A percentile compares a stretch with the other conserved stretches of the same genome.
phyloP scores from a whole-genome alignment of 2,329 filamentous ascomycete genomes.

The Pseudogymnoascus sp. region DNA sequence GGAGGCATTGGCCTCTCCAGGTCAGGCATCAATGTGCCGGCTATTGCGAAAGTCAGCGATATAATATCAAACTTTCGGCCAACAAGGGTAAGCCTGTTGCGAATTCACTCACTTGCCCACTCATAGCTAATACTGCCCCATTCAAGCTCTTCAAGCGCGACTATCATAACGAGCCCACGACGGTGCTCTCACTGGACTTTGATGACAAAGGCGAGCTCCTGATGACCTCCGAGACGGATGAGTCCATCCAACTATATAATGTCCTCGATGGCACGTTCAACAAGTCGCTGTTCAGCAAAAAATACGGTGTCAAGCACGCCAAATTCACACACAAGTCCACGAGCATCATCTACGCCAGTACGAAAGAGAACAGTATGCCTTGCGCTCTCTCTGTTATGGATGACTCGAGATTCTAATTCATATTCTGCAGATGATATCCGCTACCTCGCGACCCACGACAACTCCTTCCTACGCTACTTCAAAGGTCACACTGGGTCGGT shows the following conservation, averaged over 20 bases:
- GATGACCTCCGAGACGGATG: slow-evolving; percentile 86
- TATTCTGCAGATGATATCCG: slow-evolving; percentile 60
- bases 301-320: slow-evolving; percentile 91
- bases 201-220: slow-evolving; percentile 90
- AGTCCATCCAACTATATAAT: slow-evolving; percentile 93
- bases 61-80: slow-evolving; percentile 72
- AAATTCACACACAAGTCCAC: slow-evolving; percentile 89
- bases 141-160: slow-evolving; percentile 45
- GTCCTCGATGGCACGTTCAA: slow-evolving; percentile 83
- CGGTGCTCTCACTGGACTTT: slow-evolving; percentile 88
- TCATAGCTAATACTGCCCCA: neutral
- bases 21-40: slow-evolving; percentile 17
- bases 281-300: slow-evolving; percentile 87
- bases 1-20: slow-evolving; percentile 18
- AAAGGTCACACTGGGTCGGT: slow-evolving; percentile 81
- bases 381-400: neutral
- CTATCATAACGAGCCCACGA: slow-evolving; percentile 36
- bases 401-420: neutral
- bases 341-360: slow-evolving; percentile 91
- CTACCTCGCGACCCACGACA: slow-evolving; percentile 88
- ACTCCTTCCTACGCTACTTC: slow-evolving; percentile 94
- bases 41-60: slow-evolving; percentile 64
- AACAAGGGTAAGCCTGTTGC: slow-evolving; percentile 54
- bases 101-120: slow-evolving; percentile 12
- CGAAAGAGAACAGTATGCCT: slow-evolving; percentile 73